phyloP scores from a whole-genome alignment of 2,329 filamentous ascomycete genomes.

The Decorospora gaudefroyi region DNA sequence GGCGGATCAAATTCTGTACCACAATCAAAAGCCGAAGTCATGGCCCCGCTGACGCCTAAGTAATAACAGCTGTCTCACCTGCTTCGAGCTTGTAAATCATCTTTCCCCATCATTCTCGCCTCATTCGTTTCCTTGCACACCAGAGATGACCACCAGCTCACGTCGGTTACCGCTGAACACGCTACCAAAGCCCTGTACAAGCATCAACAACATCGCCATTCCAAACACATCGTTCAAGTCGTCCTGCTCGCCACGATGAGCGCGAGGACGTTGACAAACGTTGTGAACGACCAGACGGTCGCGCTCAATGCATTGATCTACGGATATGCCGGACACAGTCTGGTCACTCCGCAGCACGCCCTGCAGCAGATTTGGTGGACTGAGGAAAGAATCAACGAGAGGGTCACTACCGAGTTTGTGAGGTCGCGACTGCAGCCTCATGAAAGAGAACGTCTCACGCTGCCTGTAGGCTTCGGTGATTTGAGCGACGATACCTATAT shows the following conservation, averaged over 20 bases:
- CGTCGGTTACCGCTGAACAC: slow-evolving; percentile 19
- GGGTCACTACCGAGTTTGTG: slow-evolving; percentile 70
- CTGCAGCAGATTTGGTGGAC: slow-evolving; percentile 71
- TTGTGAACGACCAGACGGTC: slow-evolving; percentile 50
- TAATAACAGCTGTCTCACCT: slow-evolving; percentile 33
- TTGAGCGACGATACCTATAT: slow-evolving; percentile 75
- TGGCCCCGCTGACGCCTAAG: slow-evolving; percentile 42
- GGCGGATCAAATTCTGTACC: slow-evolving; percentile 35
- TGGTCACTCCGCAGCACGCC: slow-evolving; percentile 55
- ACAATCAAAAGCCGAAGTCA: slow-evolving; percentile 35
- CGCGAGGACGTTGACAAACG: slow-evolving; percentile 47
- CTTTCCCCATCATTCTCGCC: neutral
- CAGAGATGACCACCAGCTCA: slow-evolving; percentile 36
- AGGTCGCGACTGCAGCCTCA: slow-evolving; percentile 65
- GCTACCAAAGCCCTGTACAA: slow-evolving; percentile 23
- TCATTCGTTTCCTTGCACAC: slow-evolving; percentile 9
- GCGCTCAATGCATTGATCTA: slow-evolving; percentile 57
- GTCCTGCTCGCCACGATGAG: slow-evolving; percentile 36
- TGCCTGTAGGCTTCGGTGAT: slow-evolving; percentile 68
- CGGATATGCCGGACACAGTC: slow-evolving; percentile 56
- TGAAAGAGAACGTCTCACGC: slow-evolving; percentile 66
- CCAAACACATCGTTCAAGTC: slow-evolving; percentile 10
- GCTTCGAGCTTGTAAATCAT: slow-evolving; percentile 20
- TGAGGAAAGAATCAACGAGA: slow-evolving; percentile 67
- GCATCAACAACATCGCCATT: slow-evolving; percentile 20